Base-by-base conservation (phyloP, 441 rosid genomes). In the Macaranga tanarius region DNA sequence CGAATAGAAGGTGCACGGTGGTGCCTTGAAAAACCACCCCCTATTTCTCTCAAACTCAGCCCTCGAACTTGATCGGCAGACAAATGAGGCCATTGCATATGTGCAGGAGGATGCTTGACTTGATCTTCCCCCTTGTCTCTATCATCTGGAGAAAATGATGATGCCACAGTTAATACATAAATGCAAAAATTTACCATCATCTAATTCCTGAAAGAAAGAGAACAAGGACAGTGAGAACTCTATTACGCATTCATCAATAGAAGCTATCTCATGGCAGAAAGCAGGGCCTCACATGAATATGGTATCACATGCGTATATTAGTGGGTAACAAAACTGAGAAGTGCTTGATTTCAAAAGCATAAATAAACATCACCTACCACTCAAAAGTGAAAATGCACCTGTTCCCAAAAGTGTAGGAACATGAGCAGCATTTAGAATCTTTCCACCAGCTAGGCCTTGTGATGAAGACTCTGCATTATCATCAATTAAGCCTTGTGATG, bases 11-110 rank as follows among this genome's bases (percentile, higher is more conserved):
- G 99, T 70, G 99, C 92, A 56, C 99, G 97, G 71, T 92, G 97
- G 80, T 96, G 99, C 78, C 92, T 89, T 71, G 90, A 73, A 83
- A 94, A 96, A 82, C 99, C 99, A 81, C 99, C 99, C 68, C 99
- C 98, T 72, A 96, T 89, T 87, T 96, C 99, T 80, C 99, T 92
- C 86, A 96, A 87, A 80, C 86, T 77, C 66, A 96, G 81, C 67
- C 95, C 99, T 75, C 81, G 94, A 76, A 94, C 92, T 84, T 94
- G 99, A 86, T 94, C 95, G 73, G 91, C 92, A 70, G 72, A 91
- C 80, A 80, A 86, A 80, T 96, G 99, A 82, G 99, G 99, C 99
- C 99, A 94, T 57, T 90, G 93, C 94, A 96, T 82, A 82, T 86
- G 69, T 70, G 79, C 66, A 72, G 97, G 92, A 48, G 91, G 86